These are phyloP conservation scores for Cryptococcus amylolentus DNA, from an alignment of 1,284 basidiomycete species.

Conservation along the genomic window DNA sequence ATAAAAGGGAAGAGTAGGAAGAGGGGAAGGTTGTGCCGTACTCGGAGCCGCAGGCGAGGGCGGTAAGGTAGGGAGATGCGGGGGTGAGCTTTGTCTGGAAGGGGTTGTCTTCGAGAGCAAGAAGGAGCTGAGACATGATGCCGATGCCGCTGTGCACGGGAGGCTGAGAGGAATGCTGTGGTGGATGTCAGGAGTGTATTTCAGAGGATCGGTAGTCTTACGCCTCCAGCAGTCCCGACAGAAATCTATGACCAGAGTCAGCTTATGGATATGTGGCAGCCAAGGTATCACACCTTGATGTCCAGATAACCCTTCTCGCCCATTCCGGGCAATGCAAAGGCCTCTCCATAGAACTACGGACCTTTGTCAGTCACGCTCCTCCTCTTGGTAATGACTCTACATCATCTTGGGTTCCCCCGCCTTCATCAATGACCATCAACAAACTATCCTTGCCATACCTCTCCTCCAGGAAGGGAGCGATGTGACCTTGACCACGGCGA, in stretches of 20 bases:
- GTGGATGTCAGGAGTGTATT: background rate
- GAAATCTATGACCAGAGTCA: conserved; percentile 24
- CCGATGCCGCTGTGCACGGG: conserved; percentile 53
- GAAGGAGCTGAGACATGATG: conserved; percentile 47
- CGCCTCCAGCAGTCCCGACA: conserved; percentile 46
- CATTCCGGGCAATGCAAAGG: conserved; percentile 41
- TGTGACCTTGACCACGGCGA: conserved; percentile 44
- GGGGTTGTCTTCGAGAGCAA: conserved; percentile 48
- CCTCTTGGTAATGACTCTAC: conserved; percentile 12
- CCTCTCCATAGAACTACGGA: conserved; percentile 34
- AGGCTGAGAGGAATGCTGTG: conserved; percentile 51
- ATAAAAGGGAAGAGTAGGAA: conserved; percentile 33
- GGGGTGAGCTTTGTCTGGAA: conserved; percentile 44
- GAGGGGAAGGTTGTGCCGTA: conserved; percentile 42
- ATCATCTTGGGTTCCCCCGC: conserved; percentile 34
- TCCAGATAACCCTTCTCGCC: conserved; percentile 48
- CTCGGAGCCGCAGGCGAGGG: conserved; percentile 50
- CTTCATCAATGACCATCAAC: conserved; percentile 50
- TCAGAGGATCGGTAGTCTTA: conserved; percentile 14
- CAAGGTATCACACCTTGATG: conserved; percentile 22
- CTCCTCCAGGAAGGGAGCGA: conserved; percentile 45
- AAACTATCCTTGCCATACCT: conserved; percentile 46
- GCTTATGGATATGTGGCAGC: background rate
- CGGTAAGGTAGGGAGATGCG: conserved; percentile 48
- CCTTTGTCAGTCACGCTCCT: background rate